Percentiles rank a stretch among this genome's conserved stretches.
These are phyloP conservation scores for Funneliformis caledonium DNA, from an alignment of 371 early-diverging fungal species.

Conservation along the genomic window DNA sequence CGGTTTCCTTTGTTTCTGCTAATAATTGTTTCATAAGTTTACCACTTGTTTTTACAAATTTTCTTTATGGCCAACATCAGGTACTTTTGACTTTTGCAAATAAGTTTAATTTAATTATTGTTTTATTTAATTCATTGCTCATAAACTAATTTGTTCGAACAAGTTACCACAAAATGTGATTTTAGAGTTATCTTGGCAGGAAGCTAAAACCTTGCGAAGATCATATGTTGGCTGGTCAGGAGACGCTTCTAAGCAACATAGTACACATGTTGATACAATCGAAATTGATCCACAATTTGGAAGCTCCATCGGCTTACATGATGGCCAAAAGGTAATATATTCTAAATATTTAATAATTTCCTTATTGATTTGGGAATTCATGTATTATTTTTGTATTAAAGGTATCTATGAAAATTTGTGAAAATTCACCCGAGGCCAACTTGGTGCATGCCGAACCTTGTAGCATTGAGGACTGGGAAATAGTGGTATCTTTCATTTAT, in stretches of 20 bases:
- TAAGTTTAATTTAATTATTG: neutral
- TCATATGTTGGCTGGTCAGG: conserved; percentile 78
- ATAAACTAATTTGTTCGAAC: neutral
- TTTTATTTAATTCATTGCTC: neutral
- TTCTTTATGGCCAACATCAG: conserved; percentile 69
- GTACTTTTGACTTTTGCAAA: conserved; percentile 44
- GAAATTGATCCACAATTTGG: conserved; percentile 79
- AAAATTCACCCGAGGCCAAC: conserved; percentile 59
- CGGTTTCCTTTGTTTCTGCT: conserved; percentile 23
- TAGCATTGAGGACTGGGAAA: conserved; percentile 88
- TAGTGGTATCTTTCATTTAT: conserved; percentile 59
- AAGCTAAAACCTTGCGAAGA: conserved; percentile 47
- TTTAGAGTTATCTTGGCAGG: conserved; percentile 61
- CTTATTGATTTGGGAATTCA: neutral
- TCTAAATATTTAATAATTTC: neutral
- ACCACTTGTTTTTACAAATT: conserved; percentile 66
- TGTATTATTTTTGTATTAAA: conserved; percentile 39
- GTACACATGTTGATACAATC: conserved; percentile 57
- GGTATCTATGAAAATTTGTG: conserved; percentile 69
- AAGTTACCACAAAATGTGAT: conserved; percentile 62
- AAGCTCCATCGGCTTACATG: conserved; percentile 62
- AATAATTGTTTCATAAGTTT: conserved; percentile 67
- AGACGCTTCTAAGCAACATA: conserved; percentile 54
- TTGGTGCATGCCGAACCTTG: conserved; percentile 80
- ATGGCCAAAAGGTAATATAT: conserved; percentile 67